These are phyloP conservation scores for Rostrohypoxylon terebratum DNA, from an alignment of 495 filamentous ascomycete genomes.

Conservation along the genomic window DNA sequence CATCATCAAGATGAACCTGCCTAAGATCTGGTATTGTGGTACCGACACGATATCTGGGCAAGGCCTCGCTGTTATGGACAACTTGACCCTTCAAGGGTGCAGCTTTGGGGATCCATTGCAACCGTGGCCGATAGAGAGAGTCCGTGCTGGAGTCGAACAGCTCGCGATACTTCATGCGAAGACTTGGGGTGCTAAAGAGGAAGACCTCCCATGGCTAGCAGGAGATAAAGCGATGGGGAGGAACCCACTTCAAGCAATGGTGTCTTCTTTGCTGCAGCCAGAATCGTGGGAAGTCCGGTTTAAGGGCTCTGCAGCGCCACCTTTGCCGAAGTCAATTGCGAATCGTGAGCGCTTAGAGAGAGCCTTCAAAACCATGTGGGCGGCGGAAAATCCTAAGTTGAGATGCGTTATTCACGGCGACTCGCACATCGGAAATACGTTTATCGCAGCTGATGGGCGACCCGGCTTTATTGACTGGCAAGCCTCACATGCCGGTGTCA, in stretches of 20 bases:
- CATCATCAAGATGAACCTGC: constrained; percentile 20
- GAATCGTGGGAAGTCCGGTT: constrained; percentile 18
- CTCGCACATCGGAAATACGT: constrained; percentile 23
- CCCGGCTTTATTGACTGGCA: constrained; percentile 31
- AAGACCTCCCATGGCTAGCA: constrained; percentile 22
- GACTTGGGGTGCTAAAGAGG: constrained; percentile 25
- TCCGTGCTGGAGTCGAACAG: constrained; percentile 23
- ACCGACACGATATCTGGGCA: constrained; percentile 11
- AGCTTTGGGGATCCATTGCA: constrained; percentile 21
- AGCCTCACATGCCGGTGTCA: constrained; percentile 3
- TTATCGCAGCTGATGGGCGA: constrained; percentile 21
- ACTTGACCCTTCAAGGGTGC: constrained; percentile 8
- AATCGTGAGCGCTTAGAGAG: constrained; percentile 23
- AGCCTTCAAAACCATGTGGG: constrained; percentile 27
- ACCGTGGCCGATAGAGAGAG: constrained; percentile 21
- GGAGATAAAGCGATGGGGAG: constrained; percentile 18
- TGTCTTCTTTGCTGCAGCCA: constrained; percentile 1
- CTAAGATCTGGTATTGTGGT: constrained; percentile 20
- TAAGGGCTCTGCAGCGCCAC: constrained; percentile 4
- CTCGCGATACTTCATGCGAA: constrained; percentile 20
- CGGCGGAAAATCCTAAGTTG: constrained; percentile 22
- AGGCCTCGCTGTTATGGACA: constrained; percentile 19
- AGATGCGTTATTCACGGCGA: constrained; percentile 20
- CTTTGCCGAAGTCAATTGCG: constrained; percentile 10
- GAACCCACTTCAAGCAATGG: constrained; percentile 24